phyloP scores from a whole-genome alignment of 163 green algal genomes.

The Chlamydomonas reinhardtii region DNA sequence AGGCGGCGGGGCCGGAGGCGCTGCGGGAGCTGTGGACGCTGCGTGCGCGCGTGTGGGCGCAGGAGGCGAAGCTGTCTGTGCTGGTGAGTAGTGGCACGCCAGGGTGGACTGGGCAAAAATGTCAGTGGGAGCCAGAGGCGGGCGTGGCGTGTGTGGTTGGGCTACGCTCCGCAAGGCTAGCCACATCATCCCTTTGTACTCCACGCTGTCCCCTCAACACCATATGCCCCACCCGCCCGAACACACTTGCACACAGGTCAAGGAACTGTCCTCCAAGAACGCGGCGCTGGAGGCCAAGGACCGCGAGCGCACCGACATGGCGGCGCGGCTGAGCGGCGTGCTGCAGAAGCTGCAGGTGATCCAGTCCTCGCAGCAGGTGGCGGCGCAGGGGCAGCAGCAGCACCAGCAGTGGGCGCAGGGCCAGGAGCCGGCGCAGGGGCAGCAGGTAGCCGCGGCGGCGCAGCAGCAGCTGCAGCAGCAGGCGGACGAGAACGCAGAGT shows the following conservation, averaged over 20 bases:
- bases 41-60: slow-evolving; percentile 18
- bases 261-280: slow-evolving; percentile 43
- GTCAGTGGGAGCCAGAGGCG: no score
- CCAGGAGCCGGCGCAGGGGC: neutral
- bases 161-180: no score
- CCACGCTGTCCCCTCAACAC: no score
- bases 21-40: slow-evolving; percentile 47
- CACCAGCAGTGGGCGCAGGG: neutral
- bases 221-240: no score
- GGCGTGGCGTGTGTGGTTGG: no score
- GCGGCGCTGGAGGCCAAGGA: slow-evolving; percentile 39
- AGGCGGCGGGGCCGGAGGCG: slow-evolving; percentile 29
- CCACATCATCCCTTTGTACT: no score
- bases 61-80: slow-evolving; percentile 21
- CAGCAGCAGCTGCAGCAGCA: neutral
- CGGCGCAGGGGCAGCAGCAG: neutral
- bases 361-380: neutral
- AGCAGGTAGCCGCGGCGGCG: neutral
- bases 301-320: slow-evolving; percentile 25
- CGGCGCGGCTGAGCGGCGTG: slow-evolving; percentile 13
- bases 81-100: slow-evolving; percentile 2
- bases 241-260: no score
- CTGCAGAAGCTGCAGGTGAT: slow-evolving; percentile 24
- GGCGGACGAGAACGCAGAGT: neutral
- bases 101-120: no score